Evolutionary conservation across 495 filamentous ascomycete genomes (phyloP).

Genomic region (Hypomontagnella monticulosa): DNA sequence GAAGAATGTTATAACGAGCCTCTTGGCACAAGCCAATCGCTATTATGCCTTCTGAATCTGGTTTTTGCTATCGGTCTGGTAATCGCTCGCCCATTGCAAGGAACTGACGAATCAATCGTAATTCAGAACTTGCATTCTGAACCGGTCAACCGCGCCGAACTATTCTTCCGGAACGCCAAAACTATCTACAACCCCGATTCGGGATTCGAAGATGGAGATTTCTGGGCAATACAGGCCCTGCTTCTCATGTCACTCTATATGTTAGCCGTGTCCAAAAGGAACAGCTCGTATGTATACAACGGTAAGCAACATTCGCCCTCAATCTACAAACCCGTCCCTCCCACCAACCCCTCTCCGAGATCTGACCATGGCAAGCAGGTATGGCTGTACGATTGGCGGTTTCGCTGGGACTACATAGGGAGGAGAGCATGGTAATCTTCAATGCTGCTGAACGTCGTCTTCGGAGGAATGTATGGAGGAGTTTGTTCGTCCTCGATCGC

Average conservation of each 20-base stretch:
- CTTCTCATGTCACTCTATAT: constrained; percentile 69
- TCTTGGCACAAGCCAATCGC: constrained; percentile 55
- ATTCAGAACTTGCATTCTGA: constrained; percentile 60
- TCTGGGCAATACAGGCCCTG: constrained; percentile 71
- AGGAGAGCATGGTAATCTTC: constrained; percentile 67
- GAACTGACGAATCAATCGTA: constrained; percentile 58
- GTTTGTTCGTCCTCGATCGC: constrained; percentile 68
- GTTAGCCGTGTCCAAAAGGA: constrained; percentile 64
- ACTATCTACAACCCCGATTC: constrained; percentile 61
- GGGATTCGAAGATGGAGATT: constrained; percentile 70
- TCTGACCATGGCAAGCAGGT: constrained; percentile 49
- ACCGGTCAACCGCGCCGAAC: constrained; percentile 61
- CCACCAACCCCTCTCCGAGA: neutral
- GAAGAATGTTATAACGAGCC: constrained; percentile 64
- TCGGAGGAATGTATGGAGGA: constrained; percentile 67
- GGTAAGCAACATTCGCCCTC: constrained; percentile 49
- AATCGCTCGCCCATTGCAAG: constrained; percentile 61
- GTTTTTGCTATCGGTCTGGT: constrained; percentile 68
- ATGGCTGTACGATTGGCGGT: constrained; percentile 72
- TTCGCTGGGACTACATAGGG: constrained; percentile 68
- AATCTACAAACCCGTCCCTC: neutral
- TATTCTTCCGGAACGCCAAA: constrained; percentile 68
- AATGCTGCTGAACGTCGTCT: constrained; percentile 52
- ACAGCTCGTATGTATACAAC: constrained; percentile 67
- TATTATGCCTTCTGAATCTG: constrained; percentile 66